Evolutionary conservation across 2,329 filamentous ascomycete genomes (phyloP), one percentile per base, ranked within the genome.

Genomic region (Trichoderma gracile): DNA sequence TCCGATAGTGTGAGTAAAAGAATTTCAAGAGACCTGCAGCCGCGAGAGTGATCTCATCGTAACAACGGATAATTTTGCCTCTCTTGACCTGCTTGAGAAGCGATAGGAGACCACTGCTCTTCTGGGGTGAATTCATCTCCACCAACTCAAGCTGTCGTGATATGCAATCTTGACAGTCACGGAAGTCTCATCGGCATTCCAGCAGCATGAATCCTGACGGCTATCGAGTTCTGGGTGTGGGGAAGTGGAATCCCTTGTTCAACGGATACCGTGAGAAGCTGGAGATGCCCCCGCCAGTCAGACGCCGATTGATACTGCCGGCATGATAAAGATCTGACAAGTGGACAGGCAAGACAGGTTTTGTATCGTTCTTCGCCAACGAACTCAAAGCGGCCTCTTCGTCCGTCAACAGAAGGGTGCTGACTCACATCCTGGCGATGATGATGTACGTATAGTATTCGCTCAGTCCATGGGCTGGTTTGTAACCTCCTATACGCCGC

Each of bases 311-410:
- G 42, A 45, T 21, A 33, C 7, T 54, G 4, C 50, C 21, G 17
- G 15, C 25, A 46, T 53, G 38, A 38, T 27, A 40, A n/a, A 25
- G 38, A 61, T 61, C 46, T 61, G 57, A 61, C 57, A 47, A 30
- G 43, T 52, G 7, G 47, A 23, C 46, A n/a, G n/a, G n/a, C n/a
- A n/a, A n/a, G n/a, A n/a, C n/a, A 30, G 17, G 47, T 7, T 5
- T 38, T 14, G 33, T 38, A 38, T 38, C 33, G 33, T 38, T 4
- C 21, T 23, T 43, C 46, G 57, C 21, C 38, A 42, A 33, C 27
- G 14, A 23, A 30, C 21, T 6, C 4, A 23, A 45, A 33, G 38
- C 38, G n/a, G n/a, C 38, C 30, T 27, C 19, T 53, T 47, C 23
- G 30, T 46, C 33, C 17, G n/a, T 61, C 57, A 21, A 25, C 3